These are phyloP conservation scores for Stephanodiscus triporus DNA, from an alignment of 108 stramenopile genomes.

Conservation along the genomic window DNA sequence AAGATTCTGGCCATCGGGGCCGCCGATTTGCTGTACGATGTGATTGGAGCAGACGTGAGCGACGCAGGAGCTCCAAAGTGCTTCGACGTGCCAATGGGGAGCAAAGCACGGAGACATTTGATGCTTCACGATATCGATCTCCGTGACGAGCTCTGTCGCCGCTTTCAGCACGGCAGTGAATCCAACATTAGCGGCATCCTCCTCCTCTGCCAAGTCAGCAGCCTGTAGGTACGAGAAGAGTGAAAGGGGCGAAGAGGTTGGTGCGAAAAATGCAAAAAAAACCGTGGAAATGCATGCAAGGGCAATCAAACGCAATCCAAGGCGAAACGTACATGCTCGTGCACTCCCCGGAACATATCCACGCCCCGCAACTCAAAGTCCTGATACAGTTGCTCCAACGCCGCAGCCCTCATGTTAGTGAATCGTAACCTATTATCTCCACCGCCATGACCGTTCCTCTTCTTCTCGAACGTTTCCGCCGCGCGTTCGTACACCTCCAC, in stretches of 20 bases:
- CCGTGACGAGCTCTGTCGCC: slow-evolving; percentile 76
- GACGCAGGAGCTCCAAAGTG: slow-evolving; percentile 84
- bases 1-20: slow-evolving; percentile 78
- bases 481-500: slow-evolving; percentile 89
- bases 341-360: slow-evolving; percentile 75
- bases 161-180: slow-evolving; percentile 86
- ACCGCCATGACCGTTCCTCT: slow-evolving; percentile 43
- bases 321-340: slow-evolving; percentile 48
- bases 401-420: slow-evolving; percentile 87
- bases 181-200: slow-evolving; percentile 61
- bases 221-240: slow-evolving; percentile 18
- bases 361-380: slow-evolving; percentile 82
- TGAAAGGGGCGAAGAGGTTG: neutral
- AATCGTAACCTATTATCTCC: slow-evolving; percentile 62
- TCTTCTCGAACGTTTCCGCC: slow-evolving; percentile 72
- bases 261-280: slow-evolving; percentile 5
- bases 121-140: slow-evolving; percentile 83
- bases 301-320: neutral
- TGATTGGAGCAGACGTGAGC: slow-evolving; percentile 86
- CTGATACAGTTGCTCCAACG: slow-evolving; percentile 81
- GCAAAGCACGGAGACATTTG: slow-evolving; percentile 91
- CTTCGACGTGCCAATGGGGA: slow-evolving; percentile 82
- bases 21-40: slow-evolving; percentile 89
- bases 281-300: neutral
- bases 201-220: slow-evolving; percentile 69